Percentiles rank a stretch among this genome's conserved stretches.
These are phyloP conservation scores for Pleurotus cornucopiae DNA, from an alignment of 768 basidiomycete genomes.

Conservation along the genomic window DNA sequence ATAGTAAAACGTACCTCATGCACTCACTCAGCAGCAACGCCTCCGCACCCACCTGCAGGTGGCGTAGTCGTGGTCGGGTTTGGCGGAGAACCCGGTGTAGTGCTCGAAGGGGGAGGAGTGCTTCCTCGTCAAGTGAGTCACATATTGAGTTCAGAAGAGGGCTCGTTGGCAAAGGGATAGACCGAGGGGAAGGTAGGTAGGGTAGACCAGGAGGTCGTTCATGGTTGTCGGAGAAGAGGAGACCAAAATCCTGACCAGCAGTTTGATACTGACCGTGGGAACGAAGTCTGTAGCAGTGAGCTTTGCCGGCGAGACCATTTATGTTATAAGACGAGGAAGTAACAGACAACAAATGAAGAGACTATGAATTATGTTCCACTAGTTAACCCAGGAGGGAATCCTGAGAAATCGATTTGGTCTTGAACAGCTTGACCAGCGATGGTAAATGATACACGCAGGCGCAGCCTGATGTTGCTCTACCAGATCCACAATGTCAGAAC, in stretches of 20 bases:
- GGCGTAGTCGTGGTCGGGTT: constrained; percentile 19
- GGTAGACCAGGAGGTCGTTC: neutral
- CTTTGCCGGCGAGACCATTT: no score
- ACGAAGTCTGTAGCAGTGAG: no score
- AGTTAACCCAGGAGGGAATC: constrained; percentile 78
- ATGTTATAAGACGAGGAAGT: neutral
- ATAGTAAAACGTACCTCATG: no score
- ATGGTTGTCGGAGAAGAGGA: no score
- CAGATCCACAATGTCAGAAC: neutral
- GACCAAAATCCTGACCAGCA: no score
- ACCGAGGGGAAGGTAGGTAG: neutral
- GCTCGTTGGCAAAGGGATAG: neutral
- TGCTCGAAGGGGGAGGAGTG: constrained; percentile 15
- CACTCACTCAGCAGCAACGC: constrained; percentile 40
- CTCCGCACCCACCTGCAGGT: constrained; percentile 31
- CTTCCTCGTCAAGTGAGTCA: constrained; percentile 12
- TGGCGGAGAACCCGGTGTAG: constrained; percentile 10
- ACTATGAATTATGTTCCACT: constrained; percentile 24
- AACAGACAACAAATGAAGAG: neutral
- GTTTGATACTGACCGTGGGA: no score
- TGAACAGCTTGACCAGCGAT: constrained; percentile 66
- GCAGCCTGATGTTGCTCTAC: constrained; percentile 79
- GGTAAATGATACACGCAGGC: constrained; percentile 80
- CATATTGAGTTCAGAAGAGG: no score
- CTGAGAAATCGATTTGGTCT: constrained; percentile 93